phyloP scores from a whole-genome alignment of 768 basidiomycete species.

The Termitomyces sp. region DNA sequence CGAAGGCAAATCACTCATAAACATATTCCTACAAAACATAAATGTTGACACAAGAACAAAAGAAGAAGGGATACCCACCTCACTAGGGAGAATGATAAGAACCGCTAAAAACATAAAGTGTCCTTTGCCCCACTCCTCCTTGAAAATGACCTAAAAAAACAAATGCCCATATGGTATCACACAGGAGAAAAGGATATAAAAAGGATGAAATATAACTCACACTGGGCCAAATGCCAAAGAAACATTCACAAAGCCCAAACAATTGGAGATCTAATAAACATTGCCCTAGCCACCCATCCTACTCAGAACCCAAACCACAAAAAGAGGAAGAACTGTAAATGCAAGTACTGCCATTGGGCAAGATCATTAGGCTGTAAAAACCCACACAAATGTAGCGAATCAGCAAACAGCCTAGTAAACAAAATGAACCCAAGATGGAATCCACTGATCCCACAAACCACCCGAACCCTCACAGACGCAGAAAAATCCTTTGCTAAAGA shows the following conservation, averaged over 20 bases:
- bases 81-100: not conserved
- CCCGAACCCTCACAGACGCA: not conserved
- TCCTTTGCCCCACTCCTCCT: not conserved
- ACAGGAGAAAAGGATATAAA: not conserved
- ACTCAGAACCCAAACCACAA: not conserved
- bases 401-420: not conserved
- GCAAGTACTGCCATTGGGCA: not conserved
- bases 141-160: not conserved
- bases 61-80: not conserved
- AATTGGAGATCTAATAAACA: too few relatives aligned
- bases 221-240: not conserved
- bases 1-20: not conserved
- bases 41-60: not conserved
- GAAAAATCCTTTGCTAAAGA: too few relatives aligned
- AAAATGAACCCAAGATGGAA: not conserved
- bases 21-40: not conserved
- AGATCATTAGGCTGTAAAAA: not conserved
- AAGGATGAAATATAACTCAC: not conserved
- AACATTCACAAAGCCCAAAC: not conserved
- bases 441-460: not conserved
- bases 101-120: too few relatives aligned
- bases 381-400: not conserved
- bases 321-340: not conserved
- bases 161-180: not conserved
- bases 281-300: not conserved